phyloP scores from a whole-genome alignment of 1,284 basidiomycete genomes.

The Melampsora abietis-canadensis region DNA sequence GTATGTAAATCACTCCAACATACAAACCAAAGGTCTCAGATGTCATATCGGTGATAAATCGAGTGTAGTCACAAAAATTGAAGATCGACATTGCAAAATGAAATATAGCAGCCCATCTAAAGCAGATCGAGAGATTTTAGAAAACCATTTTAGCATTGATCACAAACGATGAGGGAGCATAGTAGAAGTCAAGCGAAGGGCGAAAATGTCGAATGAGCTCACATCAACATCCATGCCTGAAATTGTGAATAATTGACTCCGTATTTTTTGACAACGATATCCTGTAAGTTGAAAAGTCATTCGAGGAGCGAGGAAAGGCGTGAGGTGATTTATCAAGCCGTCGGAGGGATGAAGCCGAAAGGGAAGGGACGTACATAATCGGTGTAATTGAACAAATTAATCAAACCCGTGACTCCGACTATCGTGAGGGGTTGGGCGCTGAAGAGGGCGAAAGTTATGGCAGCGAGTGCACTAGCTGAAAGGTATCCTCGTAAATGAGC shows the following conservation, averaged over 20 bases:
- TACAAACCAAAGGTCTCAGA: constrained; percentile 94
- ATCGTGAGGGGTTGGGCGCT: constrained; percentile 89
- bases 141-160: constrained; percentile 60
- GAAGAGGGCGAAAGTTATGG: constrained; percentile 83
- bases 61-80: constrained; percentile 60
- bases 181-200: background rate
- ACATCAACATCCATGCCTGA: constrained; percentile 43
- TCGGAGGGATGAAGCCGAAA: too few species aligned
- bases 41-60: constrained; percentile 80
- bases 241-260: constrained; percentile 40
- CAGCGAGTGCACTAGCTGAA: constrained; percentile 63
- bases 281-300: constrained; percentile 5
- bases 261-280: constrained; percentile 32
- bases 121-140: constrained; percentile 83
- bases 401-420: constrained; percentile 81
- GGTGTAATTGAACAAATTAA: constrained; percentile 50
- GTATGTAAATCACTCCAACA: constrained; percentile 58
- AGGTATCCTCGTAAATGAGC: background rate
- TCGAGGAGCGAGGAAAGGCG: background rate
- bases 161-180: background rate
- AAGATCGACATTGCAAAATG: constrained; percentile 82
- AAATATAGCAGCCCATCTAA: constrained; percentile 79
- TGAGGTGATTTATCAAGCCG: too few species aligned
- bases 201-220: background rate
- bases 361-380: constrained; percentile 23